phyloP scores from a whole-genome alignment of 164 flowering plant genomes.

The Tinospora cordifolia region DNA sequence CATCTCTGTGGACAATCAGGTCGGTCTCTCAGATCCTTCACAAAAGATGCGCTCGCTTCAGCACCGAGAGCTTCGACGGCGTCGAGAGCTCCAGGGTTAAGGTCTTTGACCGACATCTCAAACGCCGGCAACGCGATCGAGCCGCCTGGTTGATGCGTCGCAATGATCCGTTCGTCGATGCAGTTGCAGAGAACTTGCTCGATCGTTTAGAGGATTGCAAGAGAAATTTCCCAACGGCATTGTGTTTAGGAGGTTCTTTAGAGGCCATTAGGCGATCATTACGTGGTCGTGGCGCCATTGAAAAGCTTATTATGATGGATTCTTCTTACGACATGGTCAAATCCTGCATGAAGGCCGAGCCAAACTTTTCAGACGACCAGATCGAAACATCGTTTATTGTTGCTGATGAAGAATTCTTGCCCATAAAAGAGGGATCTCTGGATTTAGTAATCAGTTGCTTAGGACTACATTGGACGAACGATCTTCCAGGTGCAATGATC shows the following conservation, averaged over 20 bases:
- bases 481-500: conserved; percentile 99
- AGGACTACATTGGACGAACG: conserved; percentile 98
- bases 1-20: not conserved
- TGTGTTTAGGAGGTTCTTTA: conserved; percentile 80
- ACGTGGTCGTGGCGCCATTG: conserved; percentile 67
- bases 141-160: conserved; percentile 79
- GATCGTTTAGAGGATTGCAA: conserved; percentile 94
- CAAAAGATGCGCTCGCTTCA: conserved; percentile 4
- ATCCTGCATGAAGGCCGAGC: conserved; percentile 44
- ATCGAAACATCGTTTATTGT: conserved; percentile 69
- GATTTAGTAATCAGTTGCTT: conserved; percentile 89
- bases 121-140: conserved; percentile 84
- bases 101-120: conserved; percentile 74
- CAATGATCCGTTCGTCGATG: conserved; percentile 57
- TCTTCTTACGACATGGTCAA: conserved; percentile 75
- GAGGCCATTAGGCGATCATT: conserved; percentile 57
- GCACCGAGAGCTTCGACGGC: conserved; percentile 16
- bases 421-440: conserved; percentile 74
- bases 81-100: conserved; percentile 31
- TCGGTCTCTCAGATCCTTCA: not conserved
- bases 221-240: conserved; percentile 69
- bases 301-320: conserved; percentile 87
- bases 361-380: conserved; percentile 21
- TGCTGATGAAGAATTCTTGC: conserved; percentile 94
- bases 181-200: conserved; percentile 80